Base-by-base conservation (phyloP, 352 stramenopile species). In the Thraustotheca clavata region DNA sequence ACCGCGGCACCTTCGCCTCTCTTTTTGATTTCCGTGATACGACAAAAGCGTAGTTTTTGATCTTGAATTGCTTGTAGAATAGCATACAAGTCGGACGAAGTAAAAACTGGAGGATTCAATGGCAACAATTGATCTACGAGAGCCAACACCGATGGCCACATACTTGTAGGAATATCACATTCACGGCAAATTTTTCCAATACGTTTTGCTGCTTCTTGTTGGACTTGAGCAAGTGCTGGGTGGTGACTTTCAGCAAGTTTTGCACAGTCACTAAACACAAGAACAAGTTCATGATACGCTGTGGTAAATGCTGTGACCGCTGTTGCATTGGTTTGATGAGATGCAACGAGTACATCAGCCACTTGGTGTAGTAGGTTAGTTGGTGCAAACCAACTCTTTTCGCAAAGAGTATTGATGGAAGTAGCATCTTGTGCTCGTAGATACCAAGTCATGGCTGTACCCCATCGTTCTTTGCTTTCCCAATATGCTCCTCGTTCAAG, bases 21-120 rank as follows among this genome's bases (percentile, higher is more conserved):
- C 69, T 8, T 71, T 60, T 57, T 76, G 75, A 40, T 87, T 87
- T 1, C 77, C 57, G 24, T 71, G 57, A 14, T n/a, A 65, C 61
- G 41, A 87, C 76, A 69, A 92, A 88, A 24, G 80, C 74, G 39
- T 40, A 80, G 79, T 36, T 89, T 77, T 31, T 89, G 69, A 43
- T 78, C 72, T 60, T 81, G 71, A 8, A 92, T 43, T 29, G 85
- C 89, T 12, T 71, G 71, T 71, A 89, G 75, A 11, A 90, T 59
- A 1, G 73, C 76, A 62, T 85, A 86, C 9, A 92, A 54, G 32
- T 89, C 76, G 36, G 71, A 70, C 18, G 76, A 74, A 5, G 69
- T 68, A 34, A 86, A 83, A 29, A 88, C 72, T 22, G 73, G 76
- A 4, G 79, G 80, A 8, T 71, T 72, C 34, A 75, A 62, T 8